A percentile compares a stretch with the other conserved stretches of the same genome.
phyloP scores from a whole-genome alignment of 495 filamentous ascomycete species.

The Cercophora samala region DNA sequence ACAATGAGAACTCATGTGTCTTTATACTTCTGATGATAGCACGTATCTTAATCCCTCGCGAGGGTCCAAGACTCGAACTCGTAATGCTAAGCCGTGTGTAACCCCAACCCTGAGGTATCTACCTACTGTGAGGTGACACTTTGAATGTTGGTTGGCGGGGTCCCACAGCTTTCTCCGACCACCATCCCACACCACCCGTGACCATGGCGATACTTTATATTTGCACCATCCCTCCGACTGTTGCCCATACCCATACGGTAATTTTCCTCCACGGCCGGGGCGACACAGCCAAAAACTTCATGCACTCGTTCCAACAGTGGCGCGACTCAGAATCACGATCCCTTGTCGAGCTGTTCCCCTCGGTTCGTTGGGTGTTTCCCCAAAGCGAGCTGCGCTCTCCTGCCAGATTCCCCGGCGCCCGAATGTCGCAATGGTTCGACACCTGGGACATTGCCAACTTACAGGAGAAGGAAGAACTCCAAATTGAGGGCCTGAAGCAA shows the following conservation, averaged over 20 bases:
- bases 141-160: too few relatives aligned
- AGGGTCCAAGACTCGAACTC: too few relatives aligned
- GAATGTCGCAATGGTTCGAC: slow-evolving; percentile 36
- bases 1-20: too few relatives aligned
- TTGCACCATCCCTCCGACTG: slow-evolving; percentile 25
- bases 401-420: slow-evolving; percentile 33
- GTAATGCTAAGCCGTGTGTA: too few relatives aligned
- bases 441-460: slow-evolving; percentile 33
- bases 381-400: slow-evolving; percentile 45
- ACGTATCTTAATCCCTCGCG: too few relatives aligned
- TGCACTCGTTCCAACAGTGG: slow-evolving; percentile 41
- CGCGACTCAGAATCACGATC: slow-evolving; percentile 32
- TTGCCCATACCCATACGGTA: slow-evolving; percentile 54
- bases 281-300: slow-evolving; percentile 51
- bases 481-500: slow-evolving; percentile 26
- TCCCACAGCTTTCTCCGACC: background rate
- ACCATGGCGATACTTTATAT: background rate
- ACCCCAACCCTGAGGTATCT: too few relatives aligned
- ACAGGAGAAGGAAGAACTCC: slow-evolving; percentile 30
- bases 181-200: too few relatives aligned
- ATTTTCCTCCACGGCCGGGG: slow-evolving; percentile 62
- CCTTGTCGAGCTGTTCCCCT: slow-evolving; percentile 36
- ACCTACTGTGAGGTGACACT: too few relatives aligned
- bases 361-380: slow-evolving; percentile 48
- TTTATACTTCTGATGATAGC: too few relatives aligned